Evolutionary conservation across 2,329 filamentous ascomycete species (phyloP).

Genomic region (Monascus ruber): DNA sequence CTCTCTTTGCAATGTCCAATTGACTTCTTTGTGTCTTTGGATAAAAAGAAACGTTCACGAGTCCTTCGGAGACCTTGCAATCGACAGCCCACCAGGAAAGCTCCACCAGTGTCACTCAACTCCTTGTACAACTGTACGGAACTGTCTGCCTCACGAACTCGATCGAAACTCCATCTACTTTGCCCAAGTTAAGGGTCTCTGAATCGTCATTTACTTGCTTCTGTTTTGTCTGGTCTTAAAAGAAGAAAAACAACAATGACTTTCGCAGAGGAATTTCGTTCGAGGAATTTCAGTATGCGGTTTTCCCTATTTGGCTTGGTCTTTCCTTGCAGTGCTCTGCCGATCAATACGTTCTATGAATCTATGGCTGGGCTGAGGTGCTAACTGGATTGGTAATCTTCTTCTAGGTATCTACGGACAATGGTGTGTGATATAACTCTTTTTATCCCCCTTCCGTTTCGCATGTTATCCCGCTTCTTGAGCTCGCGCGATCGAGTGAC

Average conservation of each 20-base stretch:
- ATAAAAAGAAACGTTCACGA: neutral
- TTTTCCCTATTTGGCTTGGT: neutral
- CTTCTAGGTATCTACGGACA: conserved; percentile 54
- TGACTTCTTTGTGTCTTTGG: neutral
- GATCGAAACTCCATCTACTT: too few relatives aligned
- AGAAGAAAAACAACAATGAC: neutral
- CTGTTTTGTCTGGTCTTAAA: too few relatives aligned
- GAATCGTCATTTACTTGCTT: too few relatives aligned
- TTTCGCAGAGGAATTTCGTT: neutral
- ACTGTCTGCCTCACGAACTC: too few relatives aligned
- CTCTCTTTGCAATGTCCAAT: neutral
- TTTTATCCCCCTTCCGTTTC: conserved; percentile 1
- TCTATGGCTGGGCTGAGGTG: neutral
- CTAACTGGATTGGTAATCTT: neutral
- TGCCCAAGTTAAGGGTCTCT: too few relatives aligned
- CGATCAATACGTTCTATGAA: conserved; percentile 10
- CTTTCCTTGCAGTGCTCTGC: conserved; percentile 8
- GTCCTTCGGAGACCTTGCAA: neutral
- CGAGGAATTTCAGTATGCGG: conserved; percentile 1
- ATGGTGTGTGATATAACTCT: conserved; percentile 41
- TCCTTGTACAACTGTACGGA: too few relatives aligned
- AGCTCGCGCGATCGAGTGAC: neutral
- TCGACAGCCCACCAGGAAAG: neutral
- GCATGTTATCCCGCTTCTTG: neutral
- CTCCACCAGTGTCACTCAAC: too few relatives aligned